Evolutionary conservation across 768 basidiomycete species (phyloP).

Genomic region (Kwoniella newhampshirensis): DNA sequence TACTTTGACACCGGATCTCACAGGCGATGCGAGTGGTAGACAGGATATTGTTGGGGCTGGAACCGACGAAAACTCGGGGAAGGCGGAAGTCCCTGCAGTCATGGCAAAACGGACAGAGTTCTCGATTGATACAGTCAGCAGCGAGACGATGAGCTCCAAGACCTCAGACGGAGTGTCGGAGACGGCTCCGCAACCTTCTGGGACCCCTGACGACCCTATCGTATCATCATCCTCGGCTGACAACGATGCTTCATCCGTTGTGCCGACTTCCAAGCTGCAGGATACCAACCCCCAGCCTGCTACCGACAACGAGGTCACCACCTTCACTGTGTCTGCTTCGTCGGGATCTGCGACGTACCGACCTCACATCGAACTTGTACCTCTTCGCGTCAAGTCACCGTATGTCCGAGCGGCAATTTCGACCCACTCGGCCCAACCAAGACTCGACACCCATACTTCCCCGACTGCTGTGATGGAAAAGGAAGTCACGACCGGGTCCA

Average conservation of each 20-base stretch:
- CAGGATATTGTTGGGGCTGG: neutral
- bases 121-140: neutral
- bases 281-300: neutral
- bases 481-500: no score
- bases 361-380: neutral
- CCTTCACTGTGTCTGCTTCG: neutral
- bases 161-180: no score
- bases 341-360: no score
- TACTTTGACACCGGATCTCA: neutral
- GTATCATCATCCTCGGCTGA: neutral
- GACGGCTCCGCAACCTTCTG: no score
- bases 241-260: neutral
- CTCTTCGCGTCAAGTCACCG: neutral
- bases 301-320: neutral
- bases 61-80: no score
- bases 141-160: no score
- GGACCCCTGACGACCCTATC: neutral
- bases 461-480: no score
- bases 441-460: no score
- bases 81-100: no score
- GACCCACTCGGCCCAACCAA: neutral
- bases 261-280: neutral
- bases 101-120: no score
- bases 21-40: neutral
- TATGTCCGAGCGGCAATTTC: constrained; percentile 2